A percentile compares a stretch with the other conserved stretches of the same genome.
Conservation (phyloP, 2,329 filamentous ascomycete species). For the Botrytis galanthina region DNA sequence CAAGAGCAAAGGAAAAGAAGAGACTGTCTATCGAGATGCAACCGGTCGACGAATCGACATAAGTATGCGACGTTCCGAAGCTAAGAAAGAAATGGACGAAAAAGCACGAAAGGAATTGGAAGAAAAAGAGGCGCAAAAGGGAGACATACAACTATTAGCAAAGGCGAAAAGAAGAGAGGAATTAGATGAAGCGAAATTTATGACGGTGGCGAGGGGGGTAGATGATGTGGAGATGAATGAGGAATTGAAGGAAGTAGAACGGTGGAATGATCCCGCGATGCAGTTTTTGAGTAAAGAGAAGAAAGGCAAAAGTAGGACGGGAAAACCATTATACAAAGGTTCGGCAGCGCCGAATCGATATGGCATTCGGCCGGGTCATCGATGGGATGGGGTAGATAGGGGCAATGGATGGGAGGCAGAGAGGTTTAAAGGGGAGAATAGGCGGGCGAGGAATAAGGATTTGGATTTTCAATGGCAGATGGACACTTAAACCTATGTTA, state of each 20-base stretch:
- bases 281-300: constrained; percentile 62
- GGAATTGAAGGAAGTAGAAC: constrained; percentile 69
- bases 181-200: constrained; percentile 76
- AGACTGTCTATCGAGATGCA: constrained; percentile 94
- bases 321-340: constrained; percentile 64
- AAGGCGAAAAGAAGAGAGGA: constrained; percentile 62
- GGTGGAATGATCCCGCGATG: constrained; percentile 95
- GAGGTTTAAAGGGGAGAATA: constrained; percentile 85
- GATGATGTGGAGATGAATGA: constrained; percentile 86
- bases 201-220: constrained; percentile 74
- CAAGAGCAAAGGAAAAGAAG: constrained; percentile 54
- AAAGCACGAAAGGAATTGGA: constrained; percentile 61
- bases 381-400: constrained; percentile 96
- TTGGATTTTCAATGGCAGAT: constrained; percentile 95
- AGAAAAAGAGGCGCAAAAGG: constrained; percentile 70
- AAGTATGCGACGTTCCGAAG: constrained; percentile 84
- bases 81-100: constrained; percentile 74
- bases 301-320: constrained; percentile 29
- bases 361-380: constrained; percentile 84
- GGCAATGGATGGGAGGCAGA: constrained; percentile 91
- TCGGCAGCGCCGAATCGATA: constrained; percentile 87
- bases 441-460: constrained; percentile 70
- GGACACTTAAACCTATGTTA: constrained; percentile 76
- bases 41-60: constrained; percentile 93
- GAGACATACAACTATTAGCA: constrained; percentile 77